phyloP scores from a whole-genome alignment of 306 rosid genomes.

The Lupinus albus region DNA sequence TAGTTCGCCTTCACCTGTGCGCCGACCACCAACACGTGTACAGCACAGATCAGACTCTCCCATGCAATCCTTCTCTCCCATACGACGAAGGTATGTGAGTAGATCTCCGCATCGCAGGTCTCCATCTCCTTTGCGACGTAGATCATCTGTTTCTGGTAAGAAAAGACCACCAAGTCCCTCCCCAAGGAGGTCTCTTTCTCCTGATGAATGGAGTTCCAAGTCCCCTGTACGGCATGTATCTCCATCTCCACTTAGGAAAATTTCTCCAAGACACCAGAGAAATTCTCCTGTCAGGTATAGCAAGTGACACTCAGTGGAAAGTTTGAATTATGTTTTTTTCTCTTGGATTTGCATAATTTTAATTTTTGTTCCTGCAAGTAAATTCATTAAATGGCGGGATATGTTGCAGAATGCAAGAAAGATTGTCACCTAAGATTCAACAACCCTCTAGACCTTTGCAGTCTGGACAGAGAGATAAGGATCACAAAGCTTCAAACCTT shows the following conservation, averaged over 20 bases:
- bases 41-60: conserved; percentile 51
- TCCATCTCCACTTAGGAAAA: conserved; percentile 53
- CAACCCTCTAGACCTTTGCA: conserved; percentile 51
- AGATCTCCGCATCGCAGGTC: conserved; percentile 51
- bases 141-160: conserved; percentile 51
- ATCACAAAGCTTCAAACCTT: conserved; percentile 39
- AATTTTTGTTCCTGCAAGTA: conserved; percentile 20
- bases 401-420: conserved; percentile 52
- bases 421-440: conserved; percentile 39
- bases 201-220: conserved; percentile 53
- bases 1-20: conserved; percentile 51
- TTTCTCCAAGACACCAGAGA: conserved; percentile 43
- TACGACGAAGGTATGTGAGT: conserved; percentile 46
- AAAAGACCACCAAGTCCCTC: conserved; percentile 48
- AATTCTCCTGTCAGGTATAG: conserved; percentile 61
- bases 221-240: conserved; percentile 52
- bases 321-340: conserved; percentile 23
- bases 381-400: conserved; percentile 33
- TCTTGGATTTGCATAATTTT: conserved; percentile 24
- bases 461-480: conserved; percentile 47
- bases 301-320: background rate
- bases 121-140: conserved; percentile 51
- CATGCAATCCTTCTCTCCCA: conserved; percentile 45
- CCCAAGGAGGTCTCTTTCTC: conserved; percentile 53
- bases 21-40: conserved; percentile 40